These are phyloP conservation scores for Spinellus fusiger DNA, from an alignment of 192 early-diverging fungal genomes.

Conservation along the genomic window DNA sequence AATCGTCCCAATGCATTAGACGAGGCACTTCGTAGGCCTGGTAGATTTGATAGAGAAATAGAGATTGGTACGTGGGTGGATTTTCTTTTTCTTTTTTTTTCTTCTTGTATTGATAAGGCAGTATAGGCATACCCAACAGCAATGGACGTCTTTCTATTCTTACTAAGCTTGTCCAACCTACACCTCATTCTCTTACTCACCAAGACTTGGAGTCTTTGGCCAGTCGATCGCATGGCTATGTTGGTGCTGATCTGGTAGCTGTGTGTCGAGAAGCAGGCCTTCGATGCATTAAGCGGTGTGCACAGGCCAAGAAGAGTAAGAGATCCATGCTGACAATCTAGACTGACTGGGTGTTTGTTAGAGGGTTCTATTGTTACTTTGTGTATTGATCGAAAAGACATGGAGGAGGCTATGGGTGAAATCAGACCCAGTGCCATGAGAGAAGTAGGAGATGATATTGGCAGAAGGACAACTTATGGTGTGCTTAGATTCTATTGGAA, in stretches of 20 bases:
- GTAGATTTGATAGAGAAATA: conserved; percentile 93
- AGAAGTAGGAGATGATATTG: conserved; percentile 40
- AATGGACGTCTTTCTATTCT: conserved; percentile 70
- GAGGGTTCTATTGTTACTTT: conserved; percentile 28
- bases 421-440: conserved; percentile 82
- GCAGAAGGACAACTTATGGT: not conserved
- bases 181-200: conserved; percentile 61
- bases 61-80: conserved; percentile 62
- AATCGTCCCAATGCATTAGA: conserved; percentile 88
- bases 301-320: not conserved
- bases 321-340: not conserved
- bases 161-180: conserved; percentile 52
- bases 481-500: conserved; percentile 67
- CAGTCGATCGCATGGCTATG: conserved; percentile 80
- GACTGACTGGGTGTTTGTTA: no score
- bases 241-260: conserved; percentile 94
- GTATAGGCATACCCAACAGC: conserved; percentile 66
- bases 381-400: conserved; percentile 47
- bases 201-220: conserved; percentile 57
- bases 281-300: conserved; percentile 57
- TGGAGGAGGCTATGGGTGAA: conserved; percentile 46
- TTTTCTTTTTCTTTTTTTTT: not conserved
- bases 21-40: conserved; percentile 85
- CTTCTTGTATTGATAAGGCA: not conserved
- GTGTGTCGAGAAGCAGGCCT: conserved; percentile 85